A percentile compares a stretch with the other conserved stretches of the same genome.
These are phyloP conservation scores for Oryza coarctata DNA, from an alignment of 176 grass and related monocot species.

Conservation along the genomic window DNA sequence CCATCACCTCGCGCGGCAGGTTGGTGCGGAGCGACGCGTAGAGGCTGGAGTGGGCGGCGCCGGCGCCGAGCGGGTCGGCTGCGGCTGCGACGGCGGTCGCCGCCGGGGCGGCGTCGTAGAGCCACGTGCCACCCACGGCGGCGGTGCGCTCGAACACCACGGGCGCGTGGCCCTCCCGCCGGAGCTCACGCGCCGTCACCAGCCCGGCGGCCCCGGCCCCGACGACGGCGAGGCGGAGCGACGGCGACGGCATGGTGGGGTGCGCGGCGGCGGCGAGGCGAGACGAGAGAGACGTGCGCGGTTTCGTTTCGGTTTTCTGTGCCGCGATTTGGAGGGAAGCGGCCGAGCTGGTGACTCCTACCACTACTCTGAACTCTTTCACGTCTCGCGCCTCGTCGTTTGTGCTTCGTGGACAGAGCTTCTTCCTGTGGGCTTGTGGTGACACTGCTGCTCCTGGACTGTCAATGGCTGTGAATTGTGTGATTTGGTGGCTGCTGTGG, in stretches of 20 bases:
- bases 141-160: constrained; percentile 76
- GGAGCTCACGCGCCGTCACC: constrained; percentile 55
- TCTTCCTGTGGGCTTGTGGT: neutral
- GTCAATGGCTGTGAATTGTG: neutral
- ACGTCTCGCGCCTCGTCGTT: too few species aligned
- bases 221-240: constrained; percentile 60
- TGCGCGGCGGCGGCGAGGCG: neutral
- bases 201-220: constrained; percentile 68
- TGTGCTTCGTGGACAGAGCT: neutral
- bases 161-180: constrained; percentile 68
- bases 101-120: constrained; percentile 45
- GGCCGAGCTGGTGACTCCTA: too few species aligned
- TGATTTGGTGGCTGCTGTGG: neutral
- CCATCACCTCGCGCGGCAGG: constrained; percentile 80
- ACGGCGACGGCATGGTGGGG: constrained; percentile 27
- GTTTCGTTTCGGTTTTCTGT: neutral
- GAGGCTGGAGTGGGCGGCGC: constrained; percentile 69
- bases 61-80: constrained; percentile 56
- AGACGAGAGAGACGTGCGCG: neutral
- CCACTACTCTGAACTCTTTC: neutral
- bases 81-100: neutral
- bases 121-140: constrained; percentile 69
- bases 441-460: too few species aligned
- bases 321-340: too few species aligned
- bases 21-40: constrained; percentile 90